These are phyloP conservation scores for Angophora floribunda DNA, from an alignment of 345 rosid species.

Conservation along the genomic window DNA sequence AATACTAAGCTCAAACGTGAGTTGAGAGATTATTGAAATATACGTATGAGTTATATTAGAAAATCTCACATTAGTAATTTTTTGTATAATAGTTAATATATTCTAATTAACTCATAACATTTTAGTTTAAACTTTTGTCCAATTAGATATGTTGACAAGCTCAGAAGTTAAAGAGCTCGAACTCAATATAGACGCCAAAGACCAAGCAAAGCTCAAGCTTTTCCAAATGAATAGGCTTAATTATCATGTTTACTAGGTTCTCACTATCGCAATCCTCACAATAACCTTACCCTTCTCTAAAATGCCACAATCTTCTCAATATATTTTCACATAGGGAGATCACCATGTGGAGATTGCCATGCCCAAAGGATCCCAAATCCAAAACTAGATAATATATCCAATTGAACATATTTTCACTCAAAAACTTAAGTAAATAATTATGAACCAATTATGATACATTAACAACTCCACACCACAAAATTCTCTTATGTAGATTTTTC, in stretches of 20 bases:
- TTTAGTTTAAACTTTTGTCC: background rate
- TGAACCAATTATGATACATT: background rate
- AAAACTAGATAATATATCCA: too few relatives aligned
- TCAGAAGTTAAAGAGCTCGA: background rate
- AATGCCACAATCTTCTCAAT: background rate
- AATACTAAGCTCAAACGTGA: background rate
- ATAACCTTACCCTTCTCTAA: background rate
- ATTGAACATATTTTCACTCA: too few relatives aligned
- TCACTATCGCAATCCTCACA: background rate
- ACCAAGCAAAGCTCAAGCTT: background rate
- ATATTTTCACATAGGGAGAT: background rate
- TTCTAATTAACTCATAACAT: too few relatives aligned
- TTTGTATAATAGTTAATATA: too few relatives aligned
- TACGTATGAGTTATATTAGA: fast-evolving
- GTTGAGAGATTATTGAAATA: too few relatives aligned
- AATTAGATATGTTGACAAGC: background rate
- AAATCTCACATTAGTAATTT: background rate
- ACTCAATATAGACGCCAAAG: background rate
- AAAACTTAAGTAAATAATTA: background rate
- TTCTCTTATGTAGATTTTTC: background rate
- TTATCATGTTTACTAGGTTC: background rate
- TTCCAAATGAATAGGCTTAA: background rate
- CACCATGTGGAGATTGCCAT: background rate
- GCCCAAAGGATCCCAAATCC: fast-evolving
- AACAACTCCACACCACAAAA: background rate